phyloP scores from a whole-genome alignment of 2,329 filamentous ascomycete genomes.

The Scedosporium apiospermum region DNA sequence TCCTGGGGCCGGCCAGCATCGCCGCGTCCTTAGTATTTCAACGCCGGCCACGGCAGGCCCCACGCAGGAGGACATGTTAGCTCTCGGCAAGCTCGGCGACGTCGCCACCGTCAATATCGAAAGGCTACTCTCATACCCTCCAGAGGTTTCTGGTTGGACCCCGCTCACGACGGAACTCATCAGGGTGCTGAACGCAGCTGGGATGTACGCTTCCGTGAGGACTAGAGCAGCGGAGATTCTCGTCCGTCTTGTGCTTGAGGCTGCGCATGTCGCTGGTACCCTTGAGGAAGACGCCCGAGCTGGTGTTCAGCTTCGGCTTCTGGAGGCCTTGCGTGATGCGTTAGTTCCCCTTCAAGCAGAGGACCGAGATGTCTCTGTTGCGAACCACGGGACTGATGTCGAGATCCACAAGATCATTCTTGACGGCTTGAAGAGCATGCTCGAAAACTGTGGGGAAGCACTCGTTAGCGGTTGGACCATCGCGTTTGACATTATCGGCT shows the following conservation, averaged over 20 bases:
- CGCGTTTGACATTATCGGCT: conserved; percentile 76
- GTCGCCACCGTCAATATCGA: conserved; percentile 65
- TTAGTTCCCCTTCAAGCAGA: conserved; percentile 47
- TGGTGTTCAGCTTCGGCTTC: conserved; percentile 60
- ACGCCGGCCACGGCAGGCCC: conserved; percentile 34
- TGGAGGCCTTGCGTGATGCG: conserved; percentile 56
- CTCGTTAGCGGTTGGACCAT: conserved; percentile 77
- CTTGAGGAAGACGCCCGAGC: conserved; percentile 43
- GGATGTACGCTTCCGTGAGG: conserved; percentile 42
- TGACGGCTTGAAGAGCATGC: conserved; percentile 68
- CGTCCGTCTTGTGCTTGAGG: conserved; percentile 46
- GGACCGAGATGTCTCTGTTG: conserved; percentile 43
- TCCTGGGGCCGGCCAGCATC: conserved; percentile 27
- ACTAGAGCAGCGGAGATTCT: conserved; percentile 56
- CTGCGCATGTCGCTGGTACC: conserved; percentile 44
- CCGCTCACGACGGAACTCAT: conserved; percentile 50
- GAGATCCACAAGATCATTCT: conserved; percentile 74
- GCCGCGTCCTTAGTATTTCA: conserved; percentile 38
- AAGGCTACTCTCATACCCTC: conserved; percentile 59
- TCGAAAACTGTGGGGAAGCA: conserved; percentile 82
- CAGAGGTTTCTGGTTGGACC: conserved; percentile 66
- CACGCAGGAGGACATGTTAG: conserved; percentile 55
- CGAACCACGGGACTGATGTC: conserved; percentile 55
- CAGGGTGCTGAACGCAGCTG: conserved; percentile 35
- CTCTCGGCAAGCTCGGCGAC: conserved; percentile 64